Percentiles rank a stretch among this genome's conserved stretches.
Conservation (phyloP, 2,329 filamentous ascomycete genomes). For the Macrophomina pseudophaseolina region DNA sequence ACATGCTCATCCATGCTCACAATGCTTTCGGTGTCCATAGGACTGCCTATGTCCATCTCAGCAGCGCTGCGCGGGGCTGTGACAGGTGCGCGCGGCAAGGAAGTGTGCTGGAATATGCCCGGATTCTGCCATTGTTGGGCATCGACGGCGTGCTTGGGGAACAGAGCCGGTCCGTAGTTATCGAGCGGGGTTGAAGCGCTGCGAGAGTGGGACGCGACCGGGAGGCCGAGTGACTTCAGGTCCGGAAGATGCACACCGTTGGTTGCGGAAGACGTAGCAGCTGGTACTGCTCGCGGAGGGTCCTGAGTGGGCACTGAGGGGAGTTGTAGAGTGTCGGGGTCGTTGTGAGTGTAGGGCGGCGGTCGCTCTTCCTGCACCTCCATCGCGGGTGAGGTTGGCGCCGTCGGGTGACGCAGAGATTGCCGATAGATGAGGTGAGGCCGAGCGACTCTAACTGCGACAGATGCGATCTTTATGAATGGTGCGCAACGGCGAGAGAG, state of each 20-base stretch:
- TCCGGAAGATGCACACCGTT: slow-evolving; percentile 48
- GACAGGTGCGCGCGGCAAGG: slow-evolving; percentile 42
- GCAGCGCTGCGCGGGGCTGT: slow-evolving; percentile 34
- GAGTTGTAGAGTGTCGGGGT: slow-evolving; percentile 47
- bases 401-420: slow-evolving; percentile 25
- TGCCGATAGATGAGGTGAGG: slow-evolving; percentile 21
- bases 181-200: slow-evolving; percentile 35
- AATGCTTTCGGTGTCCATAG: slow-evolving; percentile 50
- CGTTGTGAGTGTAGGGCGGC: slow-evolving; percentile 50
- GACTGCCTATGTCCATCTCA: slow-evolving; percentile 48
- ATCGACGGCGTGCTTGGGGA: slow-evolving; percentile 37
- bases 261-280: slow-evolving; percentile 27
- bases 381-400: slow-evolving; percentile 27
- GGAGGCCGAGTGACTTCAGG: slow-evolving; percentile 50
- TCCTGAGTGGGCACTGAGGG: slow-evolving; percentile 49
- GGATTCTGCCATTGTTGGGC: slow-evolving; percentile 34
- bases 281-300: slow-evolving; percentile 31
- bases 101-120: slow-evolving; percentile 30
- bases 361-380: slow-evolving; percentile 43
- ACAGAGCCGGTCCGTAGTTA: slow-evolving; percentile 38
- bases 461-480: not conserved
- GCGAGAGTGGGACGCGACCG: slow-evolving; percentile 43
- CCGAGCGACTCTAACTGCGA: not conserved
- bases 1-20: slow-evolving; percentile 47
- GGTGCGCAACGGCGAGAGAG: not conserved